A percentile compares a stretch with the other conserved stretches of the same genome.
These are phyloP conservation scores for Colletotrichum tabaci DNA, from an alignment of 2,329 filamentous ascomycete species.

Conservation along the genomic window DNA sequence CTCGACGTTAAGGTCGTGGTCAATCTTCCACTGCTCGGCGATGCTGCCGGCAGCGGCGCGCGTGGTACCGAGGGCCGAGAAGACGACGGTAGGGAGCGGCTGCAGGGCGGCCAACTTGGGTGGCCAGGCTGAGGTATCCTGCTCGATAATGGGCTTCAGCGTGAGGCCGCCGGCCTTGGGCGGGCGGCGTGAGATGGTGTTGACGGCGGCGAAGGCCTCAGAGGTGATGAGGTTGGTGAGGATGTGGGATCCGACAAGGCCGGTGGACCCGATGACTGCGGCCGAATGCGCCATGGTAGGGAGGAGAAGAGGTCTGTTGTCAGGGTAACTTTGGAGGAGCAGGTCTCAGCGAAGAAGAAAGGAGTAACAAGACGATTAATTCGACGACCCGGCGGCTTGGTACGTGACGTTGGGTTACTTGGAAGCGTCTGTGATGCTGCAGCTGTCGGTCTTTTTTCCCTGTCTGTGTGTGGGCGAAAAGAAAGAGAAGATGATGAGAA, in stretches of 20 bases:
- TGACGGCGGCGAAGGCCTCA: constrained; percentile 66
- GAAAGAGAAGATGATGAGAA: constrained; percentile 2
- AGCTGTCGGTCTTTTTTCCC: constrained; percentile 16
- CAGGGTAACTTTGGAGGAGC: constrained; percentile 16
- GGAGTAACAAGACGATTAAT: constrained; percentile 3
- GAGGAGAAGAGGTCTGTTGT: not conserved
- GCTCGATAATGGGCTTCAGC: constrained; percentile 74
- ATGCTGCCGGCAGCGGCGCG: constrained; percentile 81
- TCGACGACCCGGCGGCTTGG: constrained; percentile 32
- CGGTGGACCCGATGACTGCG: constrained; percentile 74
- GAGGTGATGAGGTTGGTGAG: constrained; percentile 74
- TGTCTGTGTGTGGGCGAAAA: constrained; percentile 23
- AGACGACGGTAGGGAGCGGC: constrained; percentile 74
- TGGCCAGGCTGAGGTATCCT: constrained; percentile 80
- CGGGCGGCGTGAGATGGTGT: constrained; percentile 77
- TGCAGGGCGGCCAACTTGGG: constrained; percentile 68
- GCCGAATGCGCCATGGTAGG: constrained; percentile 36
- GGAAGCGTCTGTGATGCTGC: constrained; percentile 33
- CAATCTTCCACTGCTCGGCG: constrained; percentile 87
- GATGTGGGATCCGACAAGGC: constrained; percentile 81
- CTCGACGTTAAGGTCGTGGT: constrained; percentile 87
- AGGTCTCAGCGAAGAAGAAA: not conserved
- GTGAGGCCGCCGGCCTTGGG: constrained; percentile 64
- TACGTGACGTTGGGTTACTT: constrained; percentile 1
- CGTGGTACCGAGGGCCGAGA: constrained; percentile 87